phyloP scores from a whole-genome alignment of 2,329 filamentous ascomycete species.

The Cladophialophora yegresii region DNA sequence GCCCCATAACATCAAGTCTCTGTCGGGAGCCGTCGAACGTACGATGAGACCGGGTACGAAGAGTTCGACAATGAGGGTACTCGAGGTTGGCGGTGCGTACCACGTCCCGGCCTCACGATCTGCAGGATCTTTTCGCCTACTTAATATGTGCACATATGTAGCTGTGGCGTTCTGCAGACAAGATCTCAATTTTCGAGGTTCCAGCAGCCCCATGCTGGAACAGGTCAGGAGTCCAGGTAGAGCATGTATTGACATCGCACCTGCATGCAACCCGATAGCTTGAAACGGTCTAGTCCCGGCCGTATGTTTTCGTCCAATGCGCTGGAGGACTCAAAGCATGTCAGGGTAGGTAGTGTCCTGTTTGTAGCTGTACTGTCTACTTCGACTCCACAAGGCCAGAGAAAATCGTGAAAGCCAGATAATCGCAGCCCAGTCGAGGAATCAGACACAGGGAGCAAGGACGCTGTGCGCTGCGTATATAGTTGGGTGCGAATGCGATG shows the following conservation, averaged over 20 bases:
- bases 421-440: not conserved
- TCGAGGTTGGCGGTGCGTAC: not conserved
- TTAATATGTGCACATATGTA: not conserved
- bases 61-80: constrained; percentile 69
- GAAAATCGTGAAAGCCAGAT: not conserved
- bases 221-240: constrained; percentile 1
- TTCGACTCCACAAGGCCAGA: not conserved
- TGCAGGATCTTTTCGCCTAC: not conserved
- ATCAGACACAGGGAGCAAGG: not conserved
- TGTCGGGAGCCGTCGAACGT: constrained; percentile 66
- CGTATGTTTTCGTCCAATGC: not conserved
- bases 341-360: no score
- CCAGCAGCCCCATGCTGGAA: constrained; percentile 5
- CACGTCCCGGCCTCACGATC: not conserved
- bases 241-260: constrained; percentile 7
- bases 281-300: not conserved
- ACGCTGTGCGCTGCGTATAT: not conserved
- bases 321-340: not conserved
- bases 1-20: constrained; percentile 73
- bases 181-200: constrained; percentile 11
- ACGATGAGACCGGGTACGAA: constrained; percentile 61
- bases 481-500: not conserved
- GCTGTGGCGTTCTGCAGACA: constrained; percentile 7
- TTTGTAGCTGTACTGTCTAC: not conserved
- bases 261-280: constrained; percentile 2